Evolutionary conservation across 1,139 yeast species (phyloP), one percentile per base, ranked within the genome.

Genomic region (Saccharomyces pastorianus): DNA sequence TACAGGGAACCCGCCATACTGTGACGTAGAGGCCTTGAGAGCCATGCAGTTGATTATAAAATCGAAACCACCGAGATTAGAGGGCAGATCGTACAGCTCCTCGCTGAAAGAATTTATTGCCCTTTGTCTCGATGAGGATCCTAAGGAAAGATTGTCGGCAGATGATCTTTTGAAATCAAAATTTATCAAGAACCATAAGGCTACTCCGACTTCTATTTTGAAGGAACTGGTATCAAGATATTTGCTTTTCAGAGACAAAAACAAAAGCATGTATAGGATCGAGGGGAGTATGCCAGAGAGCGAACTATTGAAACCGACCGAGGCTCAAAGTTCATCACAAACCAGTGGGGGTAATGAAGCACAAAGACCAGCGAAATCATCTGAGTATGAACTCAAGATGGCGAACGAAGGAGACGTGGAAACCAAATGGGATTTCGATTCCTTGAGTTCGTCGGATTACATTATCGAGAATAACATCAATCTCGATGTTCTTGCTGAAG

Each of bases 1-100:
- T 11, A 91, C 98, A 0, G 99, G 99, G 0, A 89, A 89, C 63
- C 99, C 99, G 2, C 99, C 99, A 0, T 91, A 90, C 66, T 84
- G 96, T 62, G 98, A 93, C 60, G 89, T 88, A 63, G 99, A 93
- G 64, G 96, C 96, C 1, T 77, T 87, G 76, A 80, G 96, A 73
- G 99, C 97, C 1, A 88, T 95, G 88, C 93, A 89, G 68, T 74
- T 93, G 70, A 91, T 95, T 55, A 88, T 96, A 0, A 88, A 91
- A 60, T 88, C 88, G 63, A 88, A 91, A 51, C 99, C 99, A 5
- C 96, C 99, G 2, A 77, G 99, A 58, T 74, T 95, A 53, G 99
- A 95, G 66, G 98, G 99, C 5, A 75, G 93, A 53, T 89, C 84
- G 59, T 89, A 88, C 67, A 82, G 96, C 0, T 70, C 85, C 0